Percentiles rank a stretch among this genome's conserved stretches.
Evolutionary conservation across 2,329 filamentous ascomycete genomes (phyloP).

Genomic region (Fusarium sp.): DNA sequence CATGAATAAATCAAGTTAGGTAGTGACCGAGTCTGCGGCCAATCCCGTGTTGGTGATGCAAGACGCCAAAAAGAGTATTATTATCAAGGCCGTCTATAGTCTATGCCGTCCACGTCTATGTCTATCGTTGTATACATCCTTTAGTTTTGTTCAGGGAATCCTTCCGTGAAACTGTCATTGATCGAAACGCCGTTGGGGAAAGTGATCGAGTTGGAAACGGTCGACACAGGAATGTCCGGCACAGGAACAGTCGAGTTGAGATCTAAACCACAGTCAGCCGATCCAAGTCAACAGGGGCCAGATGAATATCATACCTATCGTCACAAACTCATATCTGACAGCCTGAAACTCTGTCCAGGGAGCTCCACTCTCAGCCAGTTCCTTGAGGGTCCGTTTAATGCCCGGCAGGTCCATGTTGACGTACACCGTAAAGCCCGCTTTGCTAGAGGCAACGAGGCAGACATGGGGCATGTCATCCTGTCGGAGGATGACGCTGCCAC

Average conservation of each 20-base stretch:
- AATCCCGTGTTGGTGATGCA: background rate
- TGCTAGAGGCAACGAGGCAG: slow-evolving; percentile 10
- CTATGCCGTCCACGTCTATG: background rate
- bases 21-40: background rate
- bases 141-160: background rate
- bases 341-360: slow-evolving; percentile 11
- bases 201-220: background rate
- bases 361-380: slow-evolving; percentile 23
- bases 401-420: slow-evolving; percentile 13
- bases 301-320: background rate
- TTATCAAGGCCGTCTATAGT: background rate
- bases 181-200: background rate
- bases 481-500: background rate
- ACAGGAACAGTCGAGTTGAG: too few species aligned
- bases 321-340: slow-evolving; percentile 6
- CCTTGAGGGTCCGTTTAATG: background rate
- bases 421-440: background rate
- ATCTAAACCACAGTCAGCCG: background rate
- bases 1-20: background rate
- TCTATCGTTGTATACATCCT: background rate
- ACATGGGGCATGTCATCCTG: background rate
- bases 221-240: background rate
- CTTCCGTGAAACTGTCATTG: background rate
- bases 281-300: background rate
- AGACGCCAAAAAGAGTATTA: background rate